Evolutionary conservation across 2,329 filamentous ascomycete species (phyloP).

Genomic region (Aplosporella prunicola): DNA sequence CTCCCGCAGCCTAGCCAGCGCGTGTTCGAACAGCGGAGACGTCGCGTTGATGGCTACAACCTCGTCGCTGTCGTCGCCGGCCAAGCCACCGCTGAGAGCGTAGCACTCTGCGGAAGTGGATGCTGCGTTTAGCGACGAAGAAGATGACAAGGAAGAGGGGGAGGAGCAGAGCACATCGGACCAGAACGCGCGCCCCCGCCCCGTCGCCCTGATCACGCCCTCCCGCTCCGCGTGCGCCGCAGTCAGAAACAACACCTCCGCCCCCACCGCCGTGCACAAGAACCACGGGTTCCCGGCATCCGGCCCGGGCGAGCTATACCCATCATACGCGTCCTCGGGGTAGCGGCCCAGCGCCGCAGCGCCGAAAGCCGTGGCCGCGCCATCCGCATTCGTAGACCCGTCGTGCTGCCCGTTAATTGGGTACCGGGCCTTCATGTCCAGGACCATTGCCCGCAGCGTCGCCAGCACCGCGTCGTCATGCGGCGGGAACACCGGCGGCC

Average conservation of each 20-base stretch:
- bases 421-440: slow-evolving; percentile 27
- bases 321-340: slow-evolving; percentile 35
- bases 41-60: too few species aligned
- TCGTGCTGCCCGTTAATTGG: slow-evolving; percentile 28
- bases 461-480: slow-evolving; percentile 31
- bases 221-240: slow-evolving; percentile 21
- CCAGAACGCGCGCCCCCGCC: slow-evolving; percentile 28
- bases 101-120: slow-evolving; percentile 1
- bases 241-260: slow-evolving; percentile 31
- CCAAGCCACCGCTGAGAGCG: too few species aligned
- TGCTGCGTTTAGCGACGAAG: too few species aligned
- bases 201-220: slow-evolving; percentile 23
- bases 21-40: slow-evolving; percentile 20
- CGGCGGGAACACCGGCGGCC: slow-evolving; percentile 21
- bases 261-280: slow-evolving; percentile 33
- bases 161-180: slow-evolving; percentile 22
- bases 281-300: slow-evolving; percentile 34
- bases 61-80: slow-evolving; percentile 14
- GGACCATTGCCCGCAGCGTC: slow-evolving; percentile 24
- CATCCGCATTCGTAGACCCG: slow-evolving; percentile 10
- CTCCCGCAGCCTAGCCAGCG: slow-evolving; percentile 23
- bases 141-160: neutral
- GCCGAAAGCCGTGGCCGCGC: slow-evolving; percentile 12
- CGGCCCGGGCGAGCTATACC: slow-evolving; percentile 21
- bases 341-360: slow-evolving; percentile 41